phyloP scores from a whole-genome alignment of 345 rosid species.

The Durio zibethinus region DNA sequence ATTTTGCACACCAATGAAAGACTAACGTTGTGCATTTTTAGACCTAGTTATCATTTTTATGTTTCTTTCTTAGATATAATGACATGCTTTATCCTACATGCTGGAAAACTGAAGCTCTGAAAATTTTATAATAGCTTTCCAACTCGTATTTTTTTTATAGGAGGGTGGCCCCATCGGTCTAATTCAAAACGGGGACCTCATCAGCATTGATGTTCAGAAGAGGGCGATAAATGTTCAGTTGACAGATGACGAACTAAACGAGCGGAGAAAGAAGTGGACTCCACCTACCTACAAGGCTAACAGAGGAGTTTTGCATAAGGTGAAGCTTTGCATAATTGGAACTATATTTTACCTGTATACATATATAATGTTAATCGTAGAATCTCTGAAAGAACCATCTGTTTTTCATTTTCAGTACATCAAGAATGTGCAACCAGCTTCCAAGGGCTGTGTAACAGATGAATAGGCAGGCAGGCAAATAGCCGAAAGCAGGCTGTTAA shows the following conservation, averaged over 20 bases:
- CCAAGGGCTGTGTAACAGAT: slow-evolving; percentile 88
- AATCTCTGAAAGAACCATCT: neutral
- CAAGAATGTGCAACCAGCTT: slow-evolving; percentile 84
- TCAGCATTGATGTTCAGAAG: slow-evolving; percentile 67
- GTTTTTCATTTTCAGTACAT: slow-evolving; percentile 61
- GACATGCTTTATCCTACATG: neutral
- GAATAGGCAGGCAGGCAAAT: slow-evolving; percentile 36
- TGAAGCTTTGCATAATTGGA: too few species aligned
- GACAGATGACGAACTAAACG: slow-evolving; percentile 56
- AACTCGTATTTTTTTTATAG: slow-evolving; percentile 31
- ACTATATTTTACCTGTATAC: too few species aligned
- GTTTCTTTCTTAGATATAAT: neutral
- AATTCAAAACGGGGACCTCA: slow-evolving; percentile 67
- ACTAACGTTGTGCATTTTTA: neutral
- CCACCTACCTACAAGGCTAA: slow-evolving; percentile 71
- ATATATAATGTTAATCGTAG: too few species aligned
- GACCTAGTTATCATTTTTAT: neutral
- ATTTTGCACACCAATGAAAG: neutral
- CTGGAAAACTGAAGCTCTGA: neutral
- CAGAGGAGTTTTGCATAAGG: slow-evolving; percentile 80
- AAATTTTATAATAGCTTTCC: neutral
- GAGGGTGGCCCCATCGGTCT: slow-evolving; percentile 98
- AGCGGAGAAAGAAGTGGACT: slow-evolving; percentile 69
- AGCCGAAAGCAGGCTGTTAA: neutral
- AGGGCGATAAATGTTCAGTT: slow-evolving; percentile 68